These are phyloP conservation scores for Crepidotus variabilis DNA, from an alignment of 768 basidiomycete genomes.

Conservation along the genomic window DNA sequence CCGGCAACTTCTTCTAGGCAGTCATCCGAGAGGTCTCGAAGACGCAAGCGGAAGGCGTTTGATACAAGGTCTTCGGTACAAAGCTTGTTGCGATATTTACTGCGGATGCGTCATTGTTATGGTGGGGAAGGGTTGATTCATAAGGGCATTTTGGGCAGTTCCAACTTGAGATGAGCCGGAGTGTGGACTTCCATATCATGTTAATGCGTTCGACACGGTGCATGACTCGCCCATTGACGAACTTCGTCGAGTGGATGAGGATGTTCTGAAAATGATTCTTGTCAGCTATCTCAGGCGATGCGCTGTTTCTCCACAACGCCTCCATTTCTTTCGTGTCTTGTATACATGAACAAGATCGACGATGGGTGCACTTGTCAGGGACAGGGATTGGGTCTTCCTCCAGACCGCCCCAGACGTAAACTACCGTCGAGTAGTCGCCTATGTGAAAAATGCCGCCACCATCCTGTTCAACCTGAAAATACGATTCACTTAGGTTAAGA, in stretches of 20 bases:
- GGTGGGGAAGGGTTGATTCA: conserved; percentile 27
- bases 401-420: background rate
- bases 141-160: conserved; percentile 31
- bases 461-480: conserved; percentile 34
- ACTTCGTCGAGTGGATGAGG: background rate
- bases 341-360: background rate
- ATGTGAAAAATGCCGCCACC: conserved; percentile 23
- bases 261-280: background rate
- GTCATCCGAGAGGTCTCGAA: conserved; percentile 38
- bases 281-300: background rate
- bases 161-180: conserved; percentile 23
- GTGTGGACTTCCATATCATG: conserved; percentile 23
- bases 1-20: conserved; percentile 27
- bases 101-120: conserved; percentile 10
- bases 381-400: background rate
- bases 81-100: background rate
- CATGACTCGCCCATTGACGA: conserved; percentile 3
- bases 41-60: conserved; percentile 24
- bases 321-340: background rate
- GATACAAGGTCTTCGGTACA: conserved; percentile 9
- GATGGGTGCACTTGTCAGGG: background rate
- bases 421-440: conserved; percentile 24
- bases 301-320: background rate
- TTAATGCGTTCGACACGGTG: conserved; percentile 25
- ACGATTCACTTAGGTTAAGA: too few relatives aligned